Evolutionary conservation across 108 stramenopile species (phyloP).

Genomic region (Conticribra guillardii): DNA sequence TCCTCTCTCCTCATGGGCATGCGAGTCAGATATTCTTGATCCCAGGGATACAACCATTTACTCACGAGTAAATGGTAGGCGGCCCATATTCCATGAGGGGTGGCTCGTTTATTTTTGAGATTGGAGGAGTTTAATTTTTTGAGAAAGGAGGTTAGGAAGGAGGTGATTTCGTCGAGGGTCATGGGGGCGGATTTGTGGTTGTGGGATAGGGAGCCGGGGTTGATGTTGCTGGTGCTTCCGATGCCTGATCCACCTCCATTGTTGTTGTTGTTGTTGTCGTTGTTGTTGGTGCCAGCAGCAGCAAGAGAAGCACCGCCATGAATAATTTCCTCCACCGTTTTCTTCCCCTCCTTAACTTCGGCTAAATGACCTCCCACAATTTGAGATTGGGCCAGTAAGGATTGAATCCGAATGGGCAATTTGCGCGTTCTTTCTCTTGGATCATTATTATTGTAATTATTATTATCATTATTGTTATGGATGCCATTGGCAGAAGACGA

Average conservation of each 20-base stretch:
- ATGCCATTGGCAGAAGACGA: no score
- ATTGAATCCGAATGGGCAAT: slow-evolving; percentile 54
- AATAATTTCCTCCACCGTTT: slow-evolving; percentile 79
- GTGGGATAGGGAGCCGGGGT: slow-evolving; percentile 16
- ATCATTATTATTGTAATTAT: slow-evolving; percentile 19
- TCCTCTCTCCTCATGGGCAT: slow-evolving; percentile 81
- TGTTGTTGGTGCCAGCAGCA: slow-evolving; percentile 1
- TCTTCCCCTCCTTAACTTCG: slow-evolving; percentile 75
- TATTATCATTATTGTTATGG: no score
- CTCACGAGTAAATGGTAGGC: slow-evolving; percentile 83
- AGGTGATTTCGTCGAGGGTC: slow-evolving; percentile 67
- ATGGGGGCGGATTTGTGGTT: slow-evolving; percentile 73
- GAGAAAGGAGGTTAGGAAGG: slow-evolving; percentile 69
- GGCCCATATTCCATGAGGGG: slow-evolving; percentile 79
- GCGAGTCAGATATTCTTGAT: slow-evolving; percentile 73
- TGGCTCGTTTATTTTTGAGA: slow-evolving; percentile 57
- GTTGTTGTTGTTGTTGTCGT: slow-evolving; percentile 11
- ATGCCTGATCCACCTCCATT: slow-evolving; percentile 19
- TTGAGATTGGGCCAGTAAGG: slow-evolving; percentile 60
- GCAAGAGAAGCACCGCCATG: slow-evolving; percentile 47
- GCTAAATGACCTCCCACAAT: slow-evolving; percentile 77
- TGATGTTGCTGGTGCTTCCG: slow-evolving; percentile 42
- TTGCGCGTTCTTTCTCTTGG: slow-evolving; percentile 43
- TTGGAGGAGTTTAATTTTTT: slow-evolving; percentile 64
- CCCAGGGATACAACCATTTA: slow-evolving; percentile 83